Evolutionary conservation across 768 basidiomycete genomes (phyloP).

Genomic region (Macrolepiota fuliginosa): DNA sequence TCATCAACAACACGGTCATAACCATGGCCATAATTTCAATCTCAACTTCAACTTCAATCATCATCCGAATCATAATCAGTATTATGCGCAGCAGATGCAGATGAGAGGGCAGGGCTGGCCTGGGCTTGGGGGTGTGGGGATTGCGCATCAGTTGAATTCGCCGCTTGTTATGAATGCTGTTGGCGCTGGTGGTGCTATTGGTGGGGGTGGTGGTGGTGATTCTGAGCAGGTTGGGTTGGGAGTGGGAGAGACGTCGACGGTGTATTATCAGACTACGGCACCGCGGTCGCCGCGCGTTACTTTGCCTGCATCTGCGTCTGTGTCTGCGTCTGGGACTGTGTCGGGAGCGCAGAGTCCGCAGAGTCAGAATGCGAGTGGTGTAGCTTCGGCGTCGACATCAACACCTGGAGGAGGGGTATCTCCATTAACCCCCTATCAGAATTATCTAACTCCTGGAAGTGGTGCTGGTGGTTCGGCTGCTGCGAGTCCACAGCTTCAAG

Average conservation of each 20-base stretch:
- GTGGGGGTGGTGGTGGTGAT: no score
- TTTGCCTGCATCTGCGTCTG: not conserved
- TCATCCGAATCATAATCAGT: no score
- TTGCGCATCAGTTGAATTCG: not conserved
- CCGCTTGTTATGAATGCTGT: not conserved
- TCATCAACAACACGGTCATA: slow-evolving; percentile 14
- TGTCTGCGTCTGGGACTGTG: no score
- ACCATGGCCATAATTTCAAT: not conserved
- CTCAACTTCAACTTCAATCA: slow-evolving; percentile 12
- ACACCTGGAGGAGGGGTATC: no score
- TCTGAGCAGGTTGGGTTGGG: no score
- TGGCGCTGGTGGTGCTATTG: no score
- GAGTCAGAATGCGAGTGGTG: not conserved
- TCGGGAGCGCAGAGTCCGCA: not conserved
- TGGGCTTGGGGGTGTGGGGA: not conserved
- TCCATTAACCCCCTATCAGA: not conserved
- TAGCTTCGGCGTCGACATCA: not conserved
- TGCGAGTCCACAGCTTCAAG: slow-evolving; percentile 22
- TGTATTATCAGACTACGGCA: slow-evolving; percentile 64
- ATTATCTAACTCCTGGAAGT: not conserved
- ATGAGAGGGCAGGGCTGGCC: no score
- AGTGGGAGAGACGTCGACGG: slow-evolving; percentile 40
- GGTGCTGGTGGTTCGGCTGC: not conserved
- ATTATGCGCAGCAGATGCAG: not conserved
- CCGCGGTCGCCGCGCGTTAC: slow-evolving; percentile 40